phyloP scores from a whole-genome alignment of 2,329 filamentous ascomycete species.

The Ophiocordyceps sinensis region DNA sequence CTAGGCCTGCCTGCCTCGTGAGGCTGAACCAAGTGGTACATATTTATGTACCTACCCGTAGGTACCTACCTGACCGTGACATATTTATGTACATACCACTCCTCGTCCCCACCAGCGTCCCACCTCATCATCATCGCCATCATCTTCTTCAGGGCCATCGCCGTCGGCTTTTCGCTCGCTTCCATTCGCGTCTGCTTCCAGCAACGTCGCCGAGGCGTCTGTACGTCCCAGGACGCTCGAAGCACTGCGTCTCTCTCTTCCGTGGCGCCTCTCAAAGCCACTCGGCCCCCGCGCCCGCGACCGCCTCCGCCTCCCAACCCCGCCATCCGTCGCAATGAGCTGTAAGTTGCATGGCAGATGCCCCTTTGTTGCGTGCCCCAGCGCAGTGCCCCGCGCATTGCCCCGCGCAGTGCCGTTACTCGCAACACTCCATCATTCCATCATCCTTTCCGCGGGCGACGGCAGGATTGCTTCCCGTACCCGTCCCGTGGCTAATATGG shows the following conservation, averaged over 20 bases:
- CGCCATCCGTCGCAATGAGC: constrained; percentile 16
- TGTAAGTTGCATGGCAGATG: constrained; percentile 10
- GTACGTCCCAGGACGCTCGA: neutral
- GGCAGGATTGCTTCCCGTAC: neutral
- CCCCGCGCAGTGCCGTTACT: neutral
- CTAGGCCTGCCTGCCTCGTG: no score
- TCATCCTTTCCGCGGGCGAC: neutral
- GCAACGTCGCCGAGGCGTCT: no score
- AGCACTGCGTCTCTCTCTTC: neutral
- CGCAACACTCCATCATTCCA: neutral
- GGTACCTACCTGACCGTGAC: no score
- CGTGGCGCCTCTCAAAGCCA: neutral
- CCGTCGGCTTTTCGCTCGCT: neutral
- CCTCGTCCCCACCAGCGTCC: no score
- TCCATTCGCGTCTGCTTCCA: neutral
- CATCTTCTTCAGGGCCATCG: no score
- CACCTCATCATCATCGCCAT: no score
- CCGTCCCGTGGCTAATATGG: neutral
- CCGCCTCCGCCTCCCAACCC: constrained; percentile 6
- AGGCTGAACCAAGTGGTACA: no score
- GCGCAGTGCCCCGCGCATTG: no score
- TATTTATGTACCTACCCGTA: no score
- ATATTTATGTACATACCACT: no score
- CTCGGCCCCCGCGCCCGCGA: neutral
- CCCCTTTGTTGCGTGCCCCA: neutral